Base-by-base conservation (phyloP, 1,284 basidiomycete species). In the Pseudozyma hubeiensis region DNA sequence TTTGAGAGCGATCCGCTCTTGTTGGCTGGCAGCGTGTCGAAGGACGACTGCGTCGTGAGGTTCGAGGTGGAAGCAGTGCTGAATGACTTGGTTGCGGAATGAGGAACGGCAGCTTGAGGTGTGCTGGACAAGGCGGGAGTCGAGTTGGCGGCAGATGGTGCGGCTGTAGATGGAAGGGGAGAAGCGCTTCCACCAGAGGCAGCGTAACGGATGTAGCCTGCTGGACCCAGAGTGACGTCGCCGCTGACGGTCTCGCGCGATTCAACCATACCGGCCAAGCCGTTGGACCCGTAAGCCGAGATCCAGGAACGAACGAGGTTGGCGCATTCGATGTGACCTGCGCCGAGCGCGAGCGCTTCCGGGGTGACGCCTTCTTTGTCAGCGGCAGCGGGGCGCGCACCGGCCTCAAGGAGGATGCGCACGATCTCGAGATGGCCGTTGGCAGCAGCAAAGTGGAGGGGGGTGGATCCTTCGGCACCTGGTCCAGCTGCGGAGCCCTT, bases 391-490 rank as follows among this genome's bases (percentile, higher is more conserved):
- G 81, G 71, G 5, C 71, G 61, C 5, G 81, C 82, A 3, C 82
- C 82, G 37, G 75, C 60, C 19, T 77, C 71, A 31, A 84, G 78
- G 3, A 84, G 69, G 35, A 77, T 52, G 9, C 77, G 74, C 14
- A 79, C 69, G n/a, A 81, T 70, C 17, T 58, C 71, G 37, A 75
- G 39, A 59, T 84, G 82, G 7, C 81, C 81, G 30, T 80, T 78
- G 35, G 81, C 81, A 6, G 82, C 81, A 9, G 82, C 82, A 61
- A 84, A 84, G 53, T 84, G 82, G 16, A 84, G 71, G 4, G 81
- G 67, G 5, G 80, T 80, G 16, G 80, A 81, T 4, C 80, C 82
- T 41, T 80, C 78, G 39, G 78, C 68, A 49, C 81, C 80, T 4
- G 77, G 73, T 4, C 66, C 66, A 16, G 53, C 64, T 30, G 31